Evolutionary conservation across 257 asterid genomes (phyloP).

Genomic region (Penstemon eatonii): DNA sequence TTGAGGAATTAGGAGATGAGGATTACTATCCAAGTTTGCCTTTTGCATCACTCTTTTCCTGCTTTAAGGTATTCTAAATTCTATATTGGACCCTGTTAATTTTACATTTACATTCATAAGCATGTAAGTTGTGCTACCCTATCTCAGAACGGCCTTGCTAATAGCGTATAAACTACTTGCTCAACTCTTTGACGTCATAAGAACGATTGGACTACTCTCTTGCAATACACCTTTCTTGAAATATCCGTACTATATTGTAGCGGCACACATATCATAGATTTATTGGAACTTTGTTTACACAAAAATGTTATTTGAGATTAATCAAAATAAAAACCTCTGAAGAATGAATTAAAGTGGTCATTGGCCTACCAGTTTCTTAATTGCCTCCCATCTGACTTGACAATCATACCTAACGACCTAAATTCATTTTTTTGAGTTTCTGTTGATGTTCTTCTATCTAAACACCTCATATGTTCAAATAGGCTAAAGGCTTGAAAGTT

Average conservation of each 20-base stretch:
- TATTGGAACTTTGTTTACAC: conserved; percentile 1
- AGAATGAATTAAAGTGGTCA: not conserved
- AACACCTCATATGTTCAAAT: conserved; percentile 10
- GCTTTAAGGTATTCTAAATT: conserved; percentile 67
- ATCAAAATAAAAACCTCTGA: not conserved
- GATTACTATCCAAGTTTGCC: conserved; percentile 93
- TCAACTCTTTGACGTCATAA: not conserved
- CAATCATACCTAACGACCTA: not conserved
- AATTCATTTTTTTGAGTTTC: not conserved
- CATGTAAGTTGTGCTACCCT: conserved; percentile 16
- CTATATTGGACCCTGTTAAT: conserved; percentile 6
- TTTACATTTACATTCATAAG: conserved; percentile 21
- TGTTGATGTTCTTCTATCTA: conserved; percentile 6
- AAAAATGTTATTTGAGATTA: conserved; percentile 10
- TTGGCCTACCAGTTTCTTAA: not conserved
- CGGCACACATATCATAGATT: not conserved
- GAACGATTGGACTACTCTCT: not conserved
- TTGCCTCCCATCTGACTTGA: not conserved
- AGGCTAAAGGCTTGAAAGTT: conserved; percentile 90
- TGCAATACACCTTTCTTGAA: conserved; percentile 6
- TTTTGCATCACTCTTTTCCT: conserved; percentile 90
- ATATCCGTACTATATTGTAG: not conserved
- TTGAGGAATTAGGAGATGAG: conserved; percentile 78
- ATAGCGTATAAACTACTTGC: not conserved
- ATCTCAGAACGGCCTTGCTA: not conserved